Evolutionary conservation across 2,329 filamentous ascomycete species (phyloP).

Genomic region (Lecanicillium sp.): DNA sequence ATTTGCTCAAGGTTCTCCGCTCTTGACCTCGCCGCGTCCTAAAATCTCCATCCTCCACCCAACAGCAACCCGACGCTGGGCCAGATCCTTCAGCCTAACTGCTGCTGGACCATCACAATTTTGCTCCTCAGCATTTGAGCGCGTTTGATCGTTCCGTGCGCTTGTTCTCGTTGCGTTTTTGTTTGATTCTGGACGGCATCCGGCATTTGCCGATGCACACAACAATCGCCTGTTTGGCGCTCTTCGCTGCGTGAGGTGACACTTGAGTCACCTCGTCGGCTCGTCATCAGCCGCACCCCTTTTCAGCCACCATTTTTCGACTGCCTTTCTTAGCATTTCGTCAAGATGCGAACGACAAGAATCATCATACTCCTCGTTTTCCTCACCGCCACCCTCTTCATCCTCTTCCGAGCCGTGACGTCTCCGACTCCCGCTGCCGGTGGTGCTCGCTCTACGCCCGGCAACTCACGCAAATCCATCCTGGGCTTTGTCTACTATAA

Average conservation of each 20-base stretch:
- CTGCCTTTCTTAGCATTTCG: not conserved
- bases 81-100: too few species aligned
- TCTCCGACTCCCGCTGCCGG: constrained; percentile 16
- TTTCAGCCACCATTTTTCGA: not conserved
- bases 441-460: constrained; percentile 1
- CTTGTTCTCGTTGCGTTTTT: too few species aligned
- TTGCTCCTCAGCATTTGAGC: too few species aligned
- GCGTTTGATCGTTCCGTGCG: too few species aligned
- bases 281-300: not conserved
- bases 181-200: too few species aligned
- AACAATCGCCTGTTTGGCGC: not conserved
- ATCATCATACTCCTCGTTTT: constrained; percentile 47
- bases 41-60: too few species aligned
- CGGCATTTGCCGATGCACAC: too few species aligned
- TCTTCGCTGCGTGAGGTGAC: constrained; percentile 8
- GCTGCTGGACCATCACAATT: too few species aligned
- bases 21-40: too few species aligned
- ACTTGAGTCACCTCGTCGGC: constrained; percentile 7
- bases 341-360: constrained; percentile 46
- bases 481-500: constrained; percentile 59
- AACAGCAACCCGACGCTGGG: too few species aligned
- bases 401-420: constrained; percentile 44
- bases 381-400: constrained; percentile 44
- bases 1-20: too few species aligned
- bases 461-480: constrained; percentile 17